Percentiles rank a stretch among this genome's conserved stretches.
These are phyloP conservation scores for Nakazawaea ernobii DNA, from an alignment of 805 yeast genomes.

Conservation along the genomic window DNA sequence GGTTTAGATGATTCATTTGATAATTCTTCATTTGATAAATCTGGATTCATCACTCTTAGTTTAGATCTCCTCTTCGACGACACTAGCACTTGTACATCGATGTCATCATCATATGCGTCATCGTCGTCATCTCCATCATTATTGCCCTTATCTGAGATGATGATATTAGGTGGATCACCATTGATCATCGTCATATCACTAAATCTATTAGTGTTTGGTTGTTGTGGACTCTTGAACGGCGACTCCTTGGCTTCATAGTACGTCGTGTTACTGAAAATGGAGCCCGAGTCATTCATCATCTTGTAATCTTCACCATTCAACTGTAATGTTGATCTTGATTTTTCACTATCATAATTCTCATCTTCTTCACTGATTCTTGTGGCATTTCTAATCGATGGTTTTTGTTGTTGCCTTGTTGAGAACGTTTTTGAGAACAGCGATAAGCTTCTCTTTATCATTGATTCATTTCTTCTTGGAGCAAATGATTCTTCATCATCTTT, in stretches of 20 bases:
- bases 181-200: slow-evolving; percentile 14
- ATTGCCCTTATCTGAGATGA: slow-evolving; percentile 16
- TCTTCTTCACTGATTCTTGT: neutral
- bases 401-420: neutral
- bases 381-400: neutral
- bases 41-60: slow-evolving; percentile 61
- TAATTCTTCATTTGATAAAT: slow-evolving; percentile 18
- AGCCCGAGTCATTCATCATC: slow-evolving; percentile 6
- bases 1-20: neutral
- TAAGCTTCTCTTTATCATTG: slow-evolving; percentile 20
- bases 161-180: neutral
- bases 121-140: slow-evolving; percentile 30
- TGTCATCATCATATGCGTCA: slow-evolving; percentile 33
- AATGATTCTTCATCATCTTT: neutral
- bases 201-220: slow-evolving; percentile 11
- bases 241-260: slow-evolving; percentile 6
- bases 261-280: slow-evolving; percentile 8
- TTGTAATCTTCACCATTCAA: slow-evolving; percentile 3
- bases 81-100: slow-evolving; percentile 71
- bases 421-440: slow-evolving; percentile 21
- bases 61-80: slow-evolving; percentile 58
- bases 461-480: slow-evolving; percentile 1
- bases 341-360: neutral
- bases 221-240: slow-evolving; percentile 9
- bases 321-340: slow-evolving; percentile 11